phyloP scores from a whole-genome alignment of 257 asterid species.

The Voacanga thouarsii region DNA sequence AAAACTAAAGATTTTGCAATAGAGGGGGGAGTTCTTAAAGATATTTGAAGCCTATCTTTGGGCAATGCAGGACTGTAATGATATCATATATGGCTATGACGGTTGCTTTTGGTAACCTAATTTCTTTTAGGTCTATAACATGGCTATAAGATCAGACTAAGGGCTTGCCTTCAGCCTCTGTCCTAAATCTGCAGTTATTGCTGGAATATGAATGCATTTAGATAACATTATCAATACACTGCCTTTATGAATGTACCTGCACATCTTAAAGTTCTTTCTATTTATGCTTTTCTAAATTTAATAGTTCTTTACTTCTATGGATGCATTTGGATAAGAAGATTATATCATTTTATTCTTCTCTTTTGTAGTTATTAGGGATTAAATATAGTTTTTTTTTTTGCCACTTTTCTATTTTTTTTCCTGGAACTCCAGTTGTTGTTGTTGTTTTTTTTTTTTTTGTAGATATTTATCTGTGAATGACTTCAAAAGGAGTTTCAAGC shows the following conservation, averaged over 20 bases:
- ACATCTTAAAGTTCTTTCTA: neutral
- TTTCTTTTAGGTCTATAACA: neutral
- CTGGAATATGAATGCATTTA: neutral
- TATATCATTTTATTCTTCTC: neutral
- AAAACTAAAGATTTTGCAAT: constrained; percentile 1
- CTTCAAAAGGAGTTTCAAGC: constrained; percentile 5
- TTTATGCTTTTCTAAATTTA: neutral
- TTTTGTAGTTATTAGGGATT: neutral
- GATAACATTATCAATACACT: neutral
- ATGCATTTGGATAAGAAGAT: neutral
- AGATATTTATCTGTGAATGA: neutral
- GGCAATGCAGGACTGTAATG: neutral
- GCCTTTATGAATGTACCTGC: neutral
- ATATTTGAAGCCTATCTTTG: neutral
- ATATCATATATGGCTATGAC: neutral
- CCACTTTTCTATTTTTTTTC: neutral
- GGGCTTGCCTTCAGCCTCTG: neutral
- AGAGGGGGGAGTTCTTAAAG: neutral
- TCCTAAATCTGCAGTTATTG: neutral
- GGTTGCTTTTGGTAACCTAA: neutral
- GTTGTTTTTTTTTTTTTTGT: too few species aligned
- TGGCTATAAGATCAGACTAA: neutral
- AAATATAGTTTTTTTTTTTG: neutral
- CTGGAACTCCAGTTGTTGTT: neutral
- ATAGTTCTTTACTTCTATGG: neutral